Evolutionary conservation across 2,329 filamentous ascomycete species (phyloP).

Genomic region (Escovopsis sp.): DNA sequence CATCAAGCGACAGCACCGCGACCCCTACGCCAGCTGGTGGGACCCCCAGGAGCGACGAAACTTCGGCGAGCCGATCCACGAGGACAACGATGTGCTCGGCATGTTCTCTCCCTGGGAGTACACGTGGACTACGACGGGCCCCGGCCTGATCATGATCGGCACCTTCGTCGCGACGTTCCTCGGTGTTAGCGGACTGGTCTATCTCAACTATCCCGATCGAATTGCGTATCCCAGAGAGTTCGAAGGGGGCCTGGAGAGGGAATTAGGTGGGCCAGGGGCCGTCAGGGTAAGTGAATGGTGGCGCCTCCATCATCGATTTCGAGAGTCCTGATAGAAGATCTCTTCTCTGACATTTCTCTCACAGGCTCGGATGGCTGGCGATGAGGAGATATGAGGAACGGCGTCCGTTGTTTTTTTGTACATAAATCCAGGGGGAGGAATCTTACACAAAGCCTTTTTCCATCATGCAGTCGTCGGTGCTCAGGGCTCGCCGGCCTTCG

Average conservation of each 20-base stretch:
- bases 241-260: constrained; percentile 55
- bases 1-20: constrained; percentile 80
- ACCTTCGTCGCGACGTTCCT: constrained; percentile 50
- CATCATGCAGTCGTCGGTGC: neutral
- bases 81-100: constrained; percentile 86
- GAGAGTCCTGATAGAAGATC: neutral
- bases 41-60: constrained; percentile 95
- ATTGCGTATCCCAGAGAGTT: constrained; percentile 55
- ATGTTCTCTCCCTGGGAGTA: constrained; percentile 85
- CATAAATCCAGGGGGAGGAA: constrained; percentile 13
- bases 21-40: constrained; percentile 91
- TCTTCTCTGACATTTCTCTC: constrained; percentile 11
- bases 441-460: neutral
- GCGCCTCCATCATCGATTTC: too few relatives aligned
- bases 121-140: constrained; percentile 60
- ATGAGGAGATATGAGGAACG: constrained; percentile 31
- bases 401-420: constrained; percentile 17
- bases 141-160: constrained; percentile 52
- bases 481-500: too few relatives aligned
- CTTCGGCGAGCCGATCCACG: constrained; percentile 90
- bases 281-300: constrained; percentile 47
- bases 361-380: constrained; percentile 39
- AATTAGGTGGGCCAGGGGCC: constrained; percentile 56
- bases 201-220: constrained; percentile 56
- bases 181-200: constrained; percentile 51